Evolutionary conservation across 495 filamentous ascomycete species (phyloP), one percentile per base, ranked within the genome.

Genomic region (Aspergillus taichungensis): DNA sequence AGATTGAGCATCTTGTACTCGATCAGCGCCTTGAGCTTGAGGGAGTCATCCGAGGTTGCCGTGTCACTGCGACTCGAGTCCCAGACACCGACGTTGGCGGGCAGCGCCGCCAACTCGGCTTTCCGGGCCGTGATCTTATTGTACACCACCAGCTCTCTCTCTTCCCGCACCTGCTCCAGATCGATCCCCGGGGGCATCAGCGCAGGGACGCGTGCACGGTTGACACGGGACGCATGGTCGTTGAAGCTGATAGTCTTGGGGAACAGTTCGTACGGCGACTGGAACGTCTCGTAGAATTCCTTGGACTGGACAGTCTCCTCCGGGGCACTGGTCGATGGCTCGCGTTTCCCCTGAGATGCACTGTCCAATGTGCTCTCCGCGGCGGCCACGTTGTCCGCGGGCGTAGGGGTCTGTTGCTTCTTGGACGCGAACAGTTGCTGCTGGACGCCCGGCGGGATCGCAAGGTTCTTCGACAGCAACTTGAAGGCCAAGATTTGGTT

Each of bases 21-120:
- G 40, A 97, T 94, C 50, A 94, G 68, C 34, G 89, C 87, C 65
- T 88, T 88, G 18, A 88, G 67, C 71, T 95, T 97, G 39, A 94
- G 61, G 0, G 84, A 82, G 43, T 91, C 86, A 50, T 96, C 87
- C 8, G 80, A 74, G 6, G 83, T 76, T 1, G 88, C 72, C 3
- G 68, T 68, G 44, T 88, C 85, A 28, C 76, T 76, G 40, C 83
- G 82, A 58, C 71, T 74, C 0, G 82, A 79, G 57, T 98, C 87
- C 83, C 88, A 94, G 37, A 83, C 80, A 8, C 77, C 84, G 30
- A 95, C 68, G 55, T 89, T 95, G 29, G 84, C 88, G 11, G 84
- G 82, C 13, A 95, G 66, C 13, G 79, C 74, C 56, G 90, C 86
- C 3, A 98, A 74, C 55, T 95, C 88, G 13, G 79, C 66, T 59